Percentiles rank a stretch among this genome's conserved stretches.
phyloP scores from a whole-genome alignment of 805 yeast species.

The Kodamaea kakaduensis region DNA sequence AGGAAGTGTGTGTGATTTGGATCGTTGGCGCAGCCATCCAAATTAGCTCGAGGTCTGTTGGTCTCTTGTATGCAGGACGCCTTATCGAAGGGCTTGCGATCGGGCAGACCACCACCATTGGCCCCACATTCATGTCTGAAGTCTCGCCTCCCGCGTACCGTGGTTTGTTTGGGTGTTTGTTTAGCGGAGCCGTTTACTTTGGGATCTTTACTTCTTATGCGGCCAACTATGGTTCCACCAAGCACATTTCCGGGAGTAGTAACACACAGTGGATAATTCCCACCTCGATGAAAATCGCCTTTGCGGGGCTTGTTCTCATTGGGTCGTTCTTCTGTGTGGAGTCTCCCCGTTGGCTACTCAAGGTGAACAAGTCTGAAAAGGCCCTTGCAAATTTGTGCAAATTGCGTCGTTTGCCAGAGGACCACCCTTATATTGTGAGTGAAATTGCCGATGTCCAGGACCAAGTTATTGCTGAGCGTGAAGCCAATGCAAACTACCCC shows the following conservation, averaged over 20 bases:
- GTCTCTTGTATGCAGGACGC: conserved; percentile 24
- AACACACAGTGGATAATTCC: conserved; percentile 21
- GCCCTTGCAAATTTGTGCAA: conserved; percentile 19
- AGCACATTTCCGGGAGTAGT: conserved; percentile 18
- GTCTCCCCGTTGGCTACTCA: conserved; percentile 24
- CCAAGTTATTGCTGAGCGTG: conserved; percentile 17
- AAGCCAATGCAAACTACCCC: conserved; percentile 15
- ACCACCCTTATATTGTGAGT: conserved; percentile 23
- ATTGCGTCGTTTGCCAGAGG: conserved; percentile 18
- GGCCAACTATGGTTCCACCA: conserved; percentile 46
- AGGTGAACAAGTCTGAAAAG: conserved; percentile 16
- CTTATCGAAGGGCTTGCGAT: conserved; percentile 23
- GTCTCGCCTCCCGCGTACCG: conserved; percentile 22
- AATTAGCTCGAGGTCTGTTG: conserved; percentile 16
- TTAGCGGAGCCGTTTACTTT: conserved; percentile 24
- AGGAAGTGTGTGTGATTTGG: conserved; percentile 19
- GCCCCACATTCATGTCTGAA: conserved; percentile 23
- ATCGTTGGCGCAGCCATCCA: conserved; percentile 20
- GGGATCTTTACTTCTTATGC: conserved; percentile 21
- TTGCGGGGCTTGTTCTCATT: conserved; percentile 20
- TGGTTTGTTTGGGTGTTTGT: conserved; percentile 21
- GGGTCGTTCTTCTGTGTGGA: conserved; percentile 20
- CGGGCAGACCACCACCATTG: conserved; percentile 24
- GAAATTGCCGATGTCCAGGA: conserved; percentile 23
- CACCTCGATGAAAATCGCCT: conserved; percentile 18